Base-by-base conservation (phyloP, 768 basidiomycete genomes). In the Lentinula edodes region DNA sequence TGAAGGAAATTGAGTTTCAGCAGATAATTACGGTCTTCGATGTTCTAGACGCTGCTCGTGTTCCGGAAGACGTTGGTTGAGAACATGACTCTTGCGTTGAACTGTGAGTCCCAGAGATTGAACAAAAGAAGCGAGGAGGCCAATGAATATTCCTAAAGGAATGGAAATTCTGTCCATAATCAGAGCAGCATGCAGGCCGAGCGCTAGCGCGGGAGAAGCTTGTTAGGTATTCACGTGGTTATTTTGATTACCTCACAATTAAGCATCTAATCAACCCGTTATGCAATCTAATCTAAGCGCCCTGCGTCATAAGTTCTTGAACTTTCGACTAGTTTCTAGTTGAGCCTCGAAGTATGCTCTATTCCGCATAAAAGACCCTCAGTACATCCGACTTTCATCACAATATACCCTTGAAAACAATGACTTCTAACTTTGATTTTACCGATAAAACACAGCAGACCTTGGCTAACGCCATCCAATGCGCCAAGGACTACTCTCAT, bases 101-200 rank as follows among this genome's bases (percentile, higher is more conserved):
- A 98, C 87, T 28, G 95, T 95, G 45, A 98, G 81, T 18, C 94
- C 94, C 9, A 95, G 78, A 20, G 90, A 91, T 73, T 96, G 94
- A n/a, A 95, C 79, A 69, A 90, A 91, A 5, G 89, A 91, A 15
- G 93, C 90, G 12, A 93, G 71, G 43, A 97, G 83, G 28, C 93
- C 93, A 61, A 80, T 75, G 63, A 77, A 62, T 55, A 84, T 83
- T 42, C 82, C 83, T 41, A 82, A 73, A 54, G 79, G 76, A 67
- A 84, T 83, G 34, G 58, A 59, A 28, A 59, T 59, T 34, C 50
- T 45, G 48, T 41, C 43, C 55, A 56, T 56, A 41, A 54, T 54
- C 35, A 13, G 18, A 41, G 35, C 35, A 38, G 13, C 53, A 38
- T 54, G 53, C 35, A 54, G 53, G 4, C 7, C 2, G 9, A n/a